Conservation (phyloP, 345 rosid species). For the Hypericum androsaemum region DNA sequence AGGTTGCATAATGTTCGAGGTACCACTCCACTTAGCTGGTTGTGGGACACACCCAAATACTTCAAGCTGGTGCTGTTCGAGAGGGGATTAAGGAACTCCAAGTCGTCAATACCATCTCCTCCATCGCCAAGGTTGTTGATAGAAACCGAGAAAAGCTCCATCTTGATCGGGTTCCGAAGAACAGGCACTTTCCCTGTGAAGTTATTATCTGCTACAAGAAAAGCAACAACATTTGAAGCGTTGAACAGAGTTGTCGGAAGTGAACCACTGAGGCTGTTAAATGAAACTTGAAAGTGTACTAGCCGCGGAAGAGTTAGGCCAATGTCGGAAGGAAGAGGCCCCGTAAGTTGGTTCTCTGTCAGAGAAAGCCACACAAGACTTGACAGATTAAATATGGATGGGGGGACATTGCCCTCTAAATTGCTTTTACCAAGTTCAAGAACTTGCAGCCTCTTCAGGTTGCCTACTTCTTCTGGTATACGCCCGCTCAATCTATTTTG, state of each 20-base stretch:
- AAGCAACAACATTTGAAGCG: not conserved
- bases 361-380: not conserved
- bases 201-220: not conserved
- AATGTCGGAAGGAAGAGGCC: not conserved
- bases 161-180: not conserved
- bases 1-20: slow-evolving; percentile 13
- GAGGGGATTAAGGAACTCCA: slow-evolving; percentile 7
- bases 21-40: slow-evolving; percentile 11
- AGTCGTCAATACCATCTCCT: not conserved
- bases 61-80: slow-evolving; percentile 4
- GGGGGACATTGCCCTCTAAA: not conserved
- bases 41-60: not conserved
- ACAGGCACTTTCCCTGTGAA: not conserved
- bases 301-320: not conserved
- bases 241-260: not conserved
- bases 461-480: not conserved
- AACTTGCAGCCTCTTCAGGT: not conserved
- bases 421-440: not conserved
- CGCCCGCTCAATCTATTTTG: not conserved
- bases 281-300: not conserved
- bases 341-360: not conserved
- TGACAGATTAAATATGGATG: not conserved
- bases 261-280: not conserved
- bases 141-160: not conserved
- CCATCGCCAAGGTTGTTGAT: not conserved